Evolutionary conservation across 2,329 filamentous ascomycete species (phyloP), one percentile per base, ranked within the genome.

Genomic region (Penicillium sp.): DNA sequence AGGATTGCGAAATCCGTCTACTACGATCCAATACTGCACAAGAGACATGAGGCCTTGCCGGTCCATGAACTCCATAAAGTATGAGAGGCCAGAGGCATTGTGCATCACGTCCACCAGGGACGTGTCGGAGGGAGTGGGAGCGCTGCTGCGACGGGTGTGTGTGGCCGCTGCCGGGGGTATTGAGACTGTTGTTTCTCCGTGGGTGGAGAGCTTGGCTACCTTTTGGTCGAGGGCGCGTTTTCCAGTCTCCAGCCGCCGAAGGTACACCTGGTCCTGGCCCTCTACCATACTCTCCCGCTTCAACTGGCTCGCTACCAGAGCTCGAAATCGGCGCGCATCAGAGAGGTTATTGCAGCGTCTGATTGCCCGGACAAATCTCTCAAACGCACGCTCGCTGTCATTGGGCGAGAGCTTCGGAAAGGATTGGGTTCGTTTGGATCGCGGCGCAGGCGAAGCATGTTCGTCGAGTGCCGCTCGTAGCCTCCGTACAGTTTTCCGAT

Each of bases 11-110:
- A 97, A 89, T 0, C 93, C 91, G 70, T 98, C 93, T 5, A 97
- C 93, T 3, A 97, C 93, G 36, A 98, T 84, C 90, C 91, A 98
- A 68, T 97, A 98, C 62, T 98, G 93, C 5, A 98, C 90, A 40
- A 96, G 73, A 11, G 86, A 80, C 85, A 97, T 91, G 26, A 91
- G 76, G 12, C 80, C 79, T 64, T 90, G 86, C 37, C 93, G 84
- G 66, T 98, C 93, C 93, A 98, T 98, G 63, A 90, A 97, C 66
- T 98, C 93, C 93, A 98, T 98, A 72, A 98, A 97, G 66, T 95
- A 98, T 2, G 93, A 97, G 7, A 98, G 76, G 0, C 89, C 91
- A 1, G 91, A 86, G 2, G 93, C 82, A 67, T 94, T 90, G 57
- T 90, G 86, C 49, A 98, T 76, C n/a, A 98, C 77, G 55, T 97